Base-by-base conservation (phyloP, 108 stramenopile species). In the Chaetoceros muelleri region DNA sequence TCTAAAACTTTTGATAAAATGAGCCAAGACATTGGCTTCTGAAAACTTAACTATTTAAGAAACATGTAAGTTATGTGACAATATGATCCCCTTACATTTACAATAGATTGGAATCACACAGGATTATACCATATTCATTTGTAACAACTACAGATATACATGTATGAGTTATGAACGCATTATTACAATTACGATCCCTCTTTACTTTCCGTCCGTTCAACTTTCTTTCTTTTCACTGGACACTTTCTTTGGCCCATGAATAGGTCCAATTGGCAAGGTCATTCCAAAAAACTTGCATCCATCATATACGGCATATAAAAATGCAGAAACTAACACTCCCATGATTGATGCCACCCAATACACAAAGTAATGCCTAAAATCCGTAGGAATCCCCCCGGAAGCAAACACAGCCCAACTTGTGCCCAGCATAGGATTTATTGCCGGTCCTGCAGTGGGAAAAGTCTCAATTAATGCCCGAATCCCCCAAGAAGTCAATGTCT, bases 371-470 rank as follows among this genome's bases (percentile, higher is more conserved):
- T 90, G 87, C 18, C 67, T 58, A 20, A 76, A 64, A 45, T 86
- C 70, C 24, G 29, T 40, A 2, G 90, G 86, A 30, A 69, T 76
- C 54, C 72, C 78, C 53, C 74, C 81, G 24, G 70, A 70, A 13
- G 72, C 80, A 62, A 84, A 87, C 24, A 82, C 81, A 60, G 60
- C 64, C 86, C 85, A 87, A 10, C 76, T 67, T 20, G 92, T 90
- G 28, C 77, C 92, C 30, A 94, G 69, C 88, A 90, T 90, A 44
- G 92, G 92, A 61, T 94, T 94, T 57, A 94, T 90, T 30, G 88
- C 81, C 7, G 92, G 92, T n/a, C 92, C 92, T 3, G 84, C 80
- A 18, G 60, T 64, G 19, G 86, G 85, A 62, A 90, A 94, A 17
- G 77, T 54, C 62, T 89, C 73, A 67, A 94, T 94, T 16, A 94